A percentile compares a stretch with the other conserved stretches of the same genome.
These are phyloP conservation scores for Bauhinia variegata DNA, from an alignment of 306 rosid genomes.

Conservation along the genomic window DNA sequence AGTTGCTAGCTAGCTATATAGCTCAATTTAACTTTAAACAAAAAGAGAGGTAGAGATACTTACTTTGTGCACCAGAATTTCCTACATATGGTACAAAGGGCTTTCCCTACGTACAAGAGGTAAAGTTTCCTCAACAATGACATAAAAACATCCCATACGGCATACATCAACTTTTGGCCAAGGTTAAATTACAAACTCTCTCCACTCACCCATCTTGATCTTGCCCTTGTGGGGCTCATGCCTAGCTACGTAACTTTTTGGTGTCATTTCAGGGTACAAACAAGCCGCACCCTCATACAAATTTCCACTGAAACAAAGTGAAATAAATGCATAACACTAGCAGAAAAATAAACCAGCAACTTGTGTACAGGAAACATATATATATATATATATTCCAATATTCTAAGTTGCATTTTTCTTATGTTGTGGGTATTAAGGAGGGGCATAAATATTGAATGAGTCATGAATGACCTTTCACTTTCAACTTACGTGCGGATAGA, in stretches of 20 bases:
- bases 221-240: constrained; percentile 22
- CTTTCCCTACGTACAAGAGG: constrained; percentile 38
- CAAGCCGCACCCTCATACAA: neutral
- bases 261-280: constrained; percentile 37
- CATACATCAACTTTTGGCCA: constrained; percentile 41
- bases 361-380: too few relatives aligned
- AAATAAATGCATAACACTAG: too few relatives aligned
- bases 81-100: constrained; percentile 37
- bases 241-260: constrained; percentile 16
- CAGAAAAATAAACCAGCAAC: too few relatives aligned
- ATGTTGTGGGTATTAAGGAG: too few relatives aligned
- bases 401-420: too few relatives aligned
- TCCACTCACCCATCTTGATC: constrained; percentile 10
- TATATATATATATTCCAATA: too few relatives aligned
- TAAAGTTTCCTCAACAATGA: constrained; percentile 32
- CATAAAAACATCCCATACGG: constrained; percentile 45
- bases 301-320: neutral
- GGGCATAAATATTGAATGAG: too few relatives aligned
- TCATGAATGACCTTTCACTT: too few relatives aligned
- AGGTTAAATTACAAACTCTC: constrained; percentile 1
- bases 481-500: too few relatives aligned
- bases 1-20: too few relatives aligned
- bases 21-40: constrained; percentile 38
- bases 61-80: constrained; percentile 40
- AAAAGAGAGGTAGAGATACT: constrained; percentile 2